These are phyloP conservation scores for Diplocarpon rosae DNA, from an alignment of 2,329 filamentous ascomycete genomes.

Conservation along the genomic window DNA sequence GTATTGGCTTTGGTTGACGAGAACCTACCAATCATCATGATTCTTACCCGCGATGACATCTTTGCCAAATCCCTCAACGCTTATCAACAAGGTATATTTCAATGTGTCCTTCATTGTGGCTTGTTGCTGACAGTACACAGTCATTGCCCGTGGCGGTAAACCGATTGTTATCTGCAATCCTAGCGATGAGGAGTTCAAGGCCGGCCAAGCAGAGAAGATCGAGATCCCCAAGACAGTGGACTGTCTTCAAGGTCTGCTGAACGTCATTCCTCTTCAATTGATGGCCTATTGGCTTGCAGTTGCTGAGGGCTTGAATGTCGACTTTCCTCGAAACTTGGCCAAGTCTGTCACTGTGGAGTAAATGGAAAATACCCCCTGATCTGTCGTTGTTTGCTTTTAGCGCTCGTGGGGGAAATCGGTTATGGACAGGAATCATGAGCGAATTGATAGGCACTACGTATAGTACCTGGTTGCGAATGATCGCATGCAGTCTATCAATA, in stretches of 20 bases:
- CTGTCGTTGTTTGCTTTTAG: slow-evolving; percentile 10
- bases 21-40: slow-evolving; percentile 99
- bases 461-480: too few relatives aligned
- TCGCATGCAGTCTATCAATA: too few relatives aligned
- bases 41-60: slow-evolving; percentile 87
- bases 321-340: slow-evolving; percentile 96
- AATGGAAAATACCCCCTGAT: slow-evolving; percentile 3
- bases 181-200: slow-evolving; percentile 76
- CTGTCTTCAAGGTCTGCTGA: slow-evolving; percentile 89
- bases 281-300: slow-evolving; percentile 99
- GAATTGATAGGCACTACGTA: too few relatives aligned
- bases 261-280: slow-evolving; percentile 93
- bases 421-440: not conserved
- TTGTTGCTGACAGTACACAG: slow-evolving; percentile 35
- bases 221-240: slow-evolving; percentile 95
- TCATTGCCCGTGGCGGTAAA: slow-evolving; percentile 89
- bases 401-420: slow-evolving; percentile 8
- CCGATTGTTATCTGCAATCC: slow-evolving; percentile 98
- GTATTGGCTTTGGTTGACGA: slow-evolving; percentile 95
- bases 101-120: not conserved
- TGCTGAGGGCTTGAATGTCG: slow-evolving; percentile 89
- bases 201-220: slow-evolving; percentile 87
- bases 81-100: slow-evolving; percentile 79
- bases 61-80: slow-evolving; percentile 99
- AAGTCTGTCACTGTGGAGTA: slow-evolving; percentile 99